Base-by-base conservation (phyloP, 176 grass and related monocot genomes). In the Pontederia crassipes region DNA sequence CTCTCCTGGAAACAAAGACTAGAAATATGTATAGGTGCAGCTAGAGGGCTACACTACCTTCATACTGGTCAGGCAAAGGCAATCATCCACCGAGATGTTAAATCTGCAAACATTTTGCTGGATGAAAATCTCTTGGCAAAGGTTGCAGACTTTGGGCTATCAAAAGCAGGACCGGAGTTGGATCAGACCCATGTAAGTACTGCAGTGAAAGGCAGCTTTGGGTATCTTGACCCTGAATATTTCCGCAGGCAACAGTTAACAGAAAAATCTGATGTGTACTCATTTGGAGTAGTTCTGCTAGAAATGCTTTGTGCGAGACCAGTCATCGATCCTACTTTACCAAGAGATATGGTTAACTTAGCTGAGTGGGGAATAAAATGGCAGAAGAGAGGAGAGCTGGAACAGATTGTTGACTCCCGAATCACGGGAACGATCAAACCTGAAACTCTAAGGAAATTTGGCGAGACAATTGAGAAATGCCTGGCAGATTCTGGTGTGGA, bases 11-110 rank as follows among this genome's bases (percentile, higher is more conserved):
- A 66, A 14, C 48, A 66, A 49, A 66, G 64, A 17, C 50, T 67
- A 51, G 65, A 67, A 67, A 67, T 67, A 40, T 67, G 65, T 17
- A 55, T 67, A 2, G 65, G 65, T 35, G n/a, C 65, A 46, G 65
- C 65, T 35, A 67, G 65, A 67, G 65, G 65, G 17, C 26, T 67
- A 11, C 65, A 67, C 65, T 67, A 67, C 65, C 65, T 67, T 67
- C 65, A 67, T 3, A 67, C 65, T 40, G 65, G 49, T 45, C 51
- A 54, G 8, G 65, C 51, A 49, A 67, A 40, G 65, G 65, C 65
- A 17, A 45, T 67, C 65, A 67, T 67, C 65, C 65, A 67, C 65
- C 65, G 65, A 18, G 65, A 67, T 0, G 65, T 67, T 67, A 67
- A 67, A 67, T 67, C 65, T 45, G 65, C 65, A 67, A 67, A 67